Conservation (phyloP, 768 basidiomycete genomes). For the Mycena chlorophos region DNA sequence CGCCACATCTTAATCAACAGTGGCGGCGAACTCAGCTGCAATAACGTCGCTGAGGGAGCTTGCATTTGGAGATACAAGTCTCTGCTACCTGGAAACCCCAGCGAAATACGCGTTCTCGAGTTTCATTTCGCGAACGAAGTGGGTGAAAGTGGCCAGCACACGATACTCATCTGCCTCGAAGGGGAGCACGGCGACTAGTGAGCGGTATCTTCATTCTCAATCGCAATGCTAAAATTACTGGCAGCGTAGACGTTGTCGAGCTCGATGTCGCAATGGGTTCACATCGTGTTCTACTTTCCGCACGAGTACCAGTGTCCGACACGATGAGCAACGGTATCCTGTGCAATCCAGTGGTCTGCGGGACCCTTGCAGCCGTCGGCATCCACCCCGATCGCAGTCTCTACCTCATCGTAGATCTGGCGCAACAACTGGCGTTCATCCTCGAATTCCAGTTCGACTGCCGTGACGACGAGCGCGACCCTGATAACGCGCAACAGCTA, state of each 20-base stretch:
- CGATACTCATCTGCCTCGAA: background rate
- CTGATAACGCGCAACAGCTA: background rate
- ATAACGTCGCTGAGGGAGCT: background rate
- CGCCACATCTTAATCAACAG: background rate
- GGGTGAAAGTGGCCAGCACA: background rate
- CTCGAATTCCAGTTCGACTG: background rate
- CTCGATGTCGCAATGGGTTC: background rate
- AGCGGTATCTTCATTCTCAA: background rate
- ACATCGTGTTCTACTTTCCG: background rate
- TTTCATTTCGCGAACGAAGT: background rate
- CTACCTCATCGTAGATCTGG: background rate
- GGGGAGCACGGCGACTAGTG: background rate
- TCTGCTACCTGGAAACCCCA: background rate
- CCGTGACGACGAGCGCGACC: background rate
- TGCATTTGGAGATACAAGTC: background rate
- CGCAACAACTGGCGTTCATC: background rate
- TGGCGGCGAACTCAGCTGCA: background rate
- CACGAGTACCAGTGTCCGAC: background rate
- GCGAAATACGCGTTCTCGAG: background rate
- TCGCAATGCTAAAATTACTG: background rate
- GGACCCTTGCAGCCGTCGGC: background rate
- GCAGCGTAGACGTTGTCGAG: background rate
- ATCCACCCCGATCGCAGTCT: background rate
- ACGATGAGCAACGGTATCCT: background rate
- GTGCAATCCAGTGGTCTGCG: background rate